Percentiles rank a stretch among this genome's conserved stretches.
phyloP scores from a whole-genome alignment of 768 basidiomycete species.

The Termitomyces bulborhizus region DNA sequence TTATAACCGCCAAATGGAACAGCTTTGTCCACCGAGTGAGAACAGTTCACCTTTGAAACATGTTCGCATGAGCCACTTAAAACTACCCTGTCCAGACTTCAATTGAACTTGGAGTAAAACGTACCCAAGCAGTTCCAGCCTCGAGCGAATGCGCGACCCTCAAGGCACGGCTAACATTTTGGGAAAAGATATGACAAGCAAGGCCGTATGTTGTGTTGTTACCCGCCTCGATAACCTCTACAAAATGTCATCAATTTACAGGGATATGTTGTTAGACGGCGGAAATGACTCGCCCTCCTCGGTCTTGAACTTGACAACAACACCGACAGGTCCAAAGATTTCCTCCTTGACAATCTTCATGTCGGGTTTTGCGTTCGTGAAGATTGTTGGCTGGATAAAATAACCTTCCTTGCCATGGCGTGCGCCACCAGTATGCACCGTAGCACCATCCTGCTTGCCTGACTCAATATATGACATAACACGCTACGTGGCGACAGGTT shows the following conservation, averaged over 20 bases:
- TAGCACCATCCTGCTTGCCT: constrained; percentile 66
- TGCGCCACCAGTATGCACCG: constrained; percentile 51
- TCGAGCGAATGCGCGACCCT: constrained; percentile 17
- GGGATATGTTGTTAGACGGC: constrained; percentile 18
- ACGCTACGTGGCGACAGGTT: constrained; percentile 31
- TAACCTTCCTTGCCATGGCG: constrained; percentile 58
- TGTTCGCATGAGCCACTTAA: not conserved
- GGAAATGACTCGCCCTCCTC: constrained; percentile 28
- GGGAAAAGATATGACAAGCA: constrained; percentile 15
- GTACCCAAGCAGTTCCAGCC: constrained; percentile 16
- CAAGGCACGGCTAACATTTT: constrained; percentile 16
- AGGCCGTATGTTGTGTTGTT: constrained; percentile 18
- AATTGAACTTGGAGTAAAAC: not conserved
- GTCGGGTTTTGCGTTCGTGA: constrained; percentile 51
- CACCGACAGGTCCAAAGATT: constrained; percentile 75
- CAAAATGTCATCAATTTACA: not conserved
- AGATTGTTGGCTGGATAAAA: constrained; percentile 67
- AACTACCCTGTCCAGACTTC: not conserved
- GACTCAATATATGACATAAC: constrained; percentile 69
- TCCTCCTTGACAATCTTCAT: constrained; percentile 69
- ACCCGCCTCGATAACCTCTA: constrained; percentile 18
- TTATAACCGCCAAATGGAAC: constrained; percentile 24
- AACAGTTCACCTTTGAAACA: constrained; percentile 15
- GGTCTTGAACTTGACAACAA: constrained; percentile 62
- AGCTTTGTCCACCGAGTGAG: constrained; percentile 6